Conservation (phyloP, 306 rosid species). For the Senna tora region DNA sequence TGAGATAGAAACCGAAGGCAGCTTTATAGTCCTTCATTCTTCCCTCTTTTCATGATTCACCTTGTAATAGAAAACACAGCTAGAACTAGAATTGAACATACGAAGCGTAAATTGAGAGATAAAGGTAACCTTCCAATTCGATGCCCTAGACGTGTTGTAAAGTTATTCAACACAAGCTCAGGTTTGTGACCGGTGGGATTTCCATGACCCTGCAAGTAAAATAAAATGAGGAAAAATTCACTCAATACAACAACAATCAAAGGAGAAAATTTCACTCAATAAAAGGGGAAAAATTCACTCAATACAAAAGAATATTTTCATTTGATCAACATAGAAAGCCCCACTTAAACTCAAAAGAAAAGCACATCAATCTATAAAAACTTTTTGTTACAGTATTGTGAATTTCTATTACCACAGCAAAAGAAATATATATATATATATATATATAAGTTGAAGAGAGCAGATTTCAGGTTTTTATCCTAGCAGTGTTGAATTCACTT, state of each 20-base stretch:
- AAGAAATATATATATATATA: too few relatives aligned
- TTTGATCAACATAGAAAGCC: constrained; percentile 13
- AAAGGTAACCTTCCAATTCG: constrained; percentile 81
- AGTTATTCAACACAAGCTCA: constrained; percentile 82
- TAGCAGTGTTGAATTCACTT: constrained; percentile 19
- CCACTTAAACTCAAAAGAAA: constrained; percentile 23
- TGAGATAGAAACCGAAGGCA: constrained; percentile 20
- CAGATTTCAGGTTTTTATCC: background rate
- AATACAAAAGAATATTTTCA: constrained; percentile 13
- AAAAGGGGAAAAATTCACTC: constrained; percentile 6
- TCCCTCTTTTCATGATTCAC: background rate
- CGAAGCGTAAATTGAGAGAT: constrained; percentile 2
- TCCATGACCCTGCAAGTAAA: constrained; percentile 79
- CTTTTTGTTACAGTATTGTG: background rate
- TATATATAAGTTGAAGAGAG: background rate
- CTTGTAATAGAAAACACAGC: constrained; percentile 18
- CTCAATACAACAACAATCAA: background rate
- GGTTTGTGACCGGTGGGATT: constrained; percentile 87
- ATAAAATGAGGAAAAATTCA: constrained; percentile 8
- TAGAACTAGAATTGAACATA: constrained; percentile 3
- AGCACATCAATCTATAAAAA: constrained; percentile 5
- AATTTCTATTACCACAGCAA: background rate
- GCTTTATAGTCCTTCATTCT: background rate
- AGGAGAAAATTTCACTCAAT: too few relatives aligned
- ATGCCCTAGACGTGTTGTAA: constrained; percentile 85